Conservation (phyloP, 331 rosid genomes). For the Phaseolus coccineus region DNA sequence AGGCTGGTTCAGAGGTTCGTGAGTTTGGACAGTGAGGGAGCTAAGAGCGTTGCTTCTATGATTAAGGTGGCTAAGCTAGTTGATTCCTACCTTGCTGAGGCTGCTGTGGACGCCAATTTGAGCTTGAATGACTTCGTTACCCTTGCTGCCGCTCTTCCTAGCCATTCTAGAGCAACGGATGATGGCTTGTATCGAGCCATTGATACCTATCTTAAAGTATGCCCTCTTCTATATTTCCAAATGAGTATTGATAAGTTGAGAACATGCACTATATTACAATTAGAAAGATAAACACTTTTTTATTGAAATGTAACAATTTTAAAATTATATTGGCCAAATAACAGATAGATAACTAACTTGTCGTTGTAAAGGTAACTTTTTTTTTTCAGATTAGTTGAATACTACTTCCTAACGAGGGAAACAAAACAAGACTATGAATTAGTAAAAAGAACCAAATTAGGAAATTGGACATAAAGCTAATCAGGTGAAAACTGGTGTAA, state of each 20-base stretch:
- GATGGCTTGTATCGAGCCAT: conserved; percentile 92
- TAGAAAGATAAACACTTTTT: too few relatives aligned
- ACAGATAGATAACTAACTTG: too few relatives aligned
- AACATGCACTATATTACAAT: too few relatives aligned
- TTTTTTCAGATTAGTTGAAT: neutral
- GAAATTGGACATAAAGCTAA: neutral
- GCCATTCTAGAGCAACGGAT: conserved; percentile 74
- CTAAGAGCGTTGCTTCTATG: conserved; percentile 64
- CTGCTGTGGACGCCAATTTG: conserved; percentile 74
- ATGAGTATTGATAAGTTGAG: too few relatives aligned
- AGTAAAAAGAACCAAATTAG: neutral
- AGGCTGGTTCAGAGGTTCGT: conserved; percentile 56
- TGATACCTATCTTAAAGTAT: conserved; percentile 90
- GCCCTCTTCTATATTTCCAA: conserved; percentile 16
- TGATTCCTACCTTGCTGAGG: conserved; percentile 82
- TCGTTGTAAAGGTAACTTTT: too few relatives aligned
- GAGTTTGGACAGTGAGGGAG: conserved; percentile 53
- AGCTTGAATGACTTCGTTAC: conserved; percentile 67
- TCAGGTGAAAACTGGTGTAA: neutral
- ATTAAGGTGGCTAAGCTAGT: conserved; percentile 83
- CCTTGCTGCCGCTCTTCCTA: conserved; percentile 75
- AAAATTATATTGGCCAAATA: too few relatives aligned
- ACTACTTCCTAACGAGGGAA: neutral
- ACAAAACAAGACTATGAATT: conserved; percentile 1
- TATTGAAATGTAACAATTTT: too few relatives aligned